These are phyloP conservation scores for Cubamyces sp. DNA, from an alignment of 768 basidiomycete species.

Conservation along the genomic window DNA sequence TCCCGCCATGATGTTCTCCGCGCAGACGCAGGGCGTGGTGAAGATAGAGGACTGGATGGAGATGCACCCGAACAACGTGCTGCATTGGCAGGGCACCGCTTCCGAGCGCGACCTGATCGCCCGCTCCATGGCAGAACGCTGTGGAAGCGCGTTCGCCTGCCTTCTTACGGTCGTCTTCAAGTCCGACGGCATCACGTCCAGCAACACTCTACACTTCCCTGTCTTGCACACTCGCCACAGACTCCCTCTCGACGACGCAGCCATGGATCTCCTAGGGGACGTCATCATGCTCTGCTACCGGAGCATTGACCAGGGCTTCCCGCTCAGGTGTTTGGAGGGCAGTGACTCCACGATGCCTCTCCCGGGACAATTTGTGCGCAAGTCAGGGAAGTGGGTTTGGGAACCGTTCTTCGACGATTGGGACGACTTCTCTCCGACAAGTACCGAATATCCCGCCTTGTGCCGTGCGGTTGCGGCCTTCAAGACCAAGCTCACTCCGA, in stretches of 20 bases:
- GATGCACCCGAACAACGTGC: background rate
- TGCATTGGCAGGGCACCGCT: background rate
- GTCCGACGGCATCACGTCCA: background rate
- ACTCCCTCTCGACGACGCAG: background rate
- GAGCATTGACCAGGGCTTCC: background rate
- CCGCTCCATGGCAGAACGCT: background rate
- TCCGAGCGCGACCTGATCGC: background rate
- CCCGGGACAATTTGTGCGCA: background rate
- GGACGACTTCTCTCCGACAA: conserved; percentile 3
- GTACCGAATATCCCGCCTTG: background rate
- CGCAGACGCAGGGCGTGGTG: background rate
- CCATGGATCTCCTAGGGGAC: background rate
- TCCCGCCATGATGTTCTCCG: background rate
- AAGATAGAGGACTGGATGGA: background rate
- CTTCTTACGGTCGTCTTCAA: background rate
- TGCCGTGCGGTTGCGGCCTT: background rate
- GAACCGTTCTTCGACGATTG: conserved; percentile 1
- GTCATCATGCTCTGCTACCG: background rate
- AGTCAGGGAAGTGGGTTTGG: background rate
- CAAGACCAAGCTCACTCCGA: background rate
- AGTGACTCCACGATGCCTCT: background rate
- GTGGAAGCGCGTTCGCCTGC: background rate
- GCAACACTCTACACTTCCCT: conserved; percentile 2
- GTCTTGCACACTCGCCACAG: background rate
- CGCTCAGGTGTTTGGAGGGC: conserved; percentile 1